Evolutionary conservation across 2,329 filamentous ascomycete species (phyloP).

Genomic region (Blastomyces silverae): DNA sequence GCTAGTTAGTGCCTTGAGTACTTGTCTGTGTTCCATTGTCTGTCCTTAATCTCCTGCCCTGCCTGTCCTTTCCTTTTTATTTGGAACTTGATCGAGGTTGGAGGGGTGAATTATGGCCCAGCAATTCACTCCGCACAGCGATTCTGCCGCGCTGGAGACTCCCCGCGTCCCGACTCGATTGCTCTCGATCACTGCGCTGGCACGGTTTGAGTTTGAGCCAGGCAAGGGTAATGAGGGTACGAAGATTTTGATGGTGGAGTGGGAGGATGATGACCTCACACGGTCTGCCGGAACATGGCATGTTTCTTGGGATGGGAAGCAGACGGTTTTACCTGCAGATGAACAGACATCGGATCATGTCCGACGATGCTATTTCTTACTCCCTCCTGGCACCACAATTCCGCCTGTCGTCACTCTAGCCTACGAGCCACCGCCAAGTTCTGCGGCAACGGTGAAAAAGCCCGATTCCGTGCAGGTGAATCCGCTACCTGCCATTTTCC

Average conservation of each 20-base stretch:
- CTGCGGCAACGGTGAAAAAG: constrained; percentile 30
- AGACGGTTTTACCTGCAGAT: constrained; percentile 59
- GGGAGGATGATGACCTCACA: constrained; percentile 58
- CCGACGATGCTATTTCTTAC: constrained; percentile 70
- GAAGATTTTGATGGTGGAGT: constrained; percentile 90
- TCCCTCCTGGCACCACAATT: constrained; percentile 64
- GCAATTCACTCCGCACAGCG: constrained; percentile 17
- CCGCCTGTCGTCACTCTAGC: constrained; percentile 65
- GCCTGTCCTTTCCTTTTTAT: background rate
- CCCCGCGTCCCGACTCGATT: constrained; percentile 25
- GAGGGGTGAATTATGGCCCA: constrained; percentile 18
- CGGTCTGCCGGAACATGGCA: constrained; percentile 58
- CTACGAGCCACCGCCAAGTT: constrained; percentile 44
- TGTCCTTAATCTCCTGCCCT: background rate
- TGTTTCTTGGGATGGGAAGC: constrained; percentile 77
- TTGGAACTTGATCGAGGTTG: background rate
- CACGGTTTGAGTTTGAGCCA: constrained; percentile 80
- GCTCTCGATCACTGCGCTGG: constrained; percentile 54
- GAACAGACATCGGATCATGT: constrained; percentile 50
- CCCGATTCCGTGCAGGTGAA: constrained; percentile 57
- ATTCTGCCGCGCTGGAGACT: constrained; percentile 28
- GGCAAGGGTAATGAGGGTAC: constrained; percentile 73
- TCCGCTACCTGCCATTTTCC: constrained; percentile 80
- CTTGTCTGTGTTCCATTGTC: background rate
- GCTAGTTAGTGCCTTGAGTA: background rate